Conservation (phyloP, 768 basidiomycete genomes). For the Leccinum subtestaceum region DNA sequence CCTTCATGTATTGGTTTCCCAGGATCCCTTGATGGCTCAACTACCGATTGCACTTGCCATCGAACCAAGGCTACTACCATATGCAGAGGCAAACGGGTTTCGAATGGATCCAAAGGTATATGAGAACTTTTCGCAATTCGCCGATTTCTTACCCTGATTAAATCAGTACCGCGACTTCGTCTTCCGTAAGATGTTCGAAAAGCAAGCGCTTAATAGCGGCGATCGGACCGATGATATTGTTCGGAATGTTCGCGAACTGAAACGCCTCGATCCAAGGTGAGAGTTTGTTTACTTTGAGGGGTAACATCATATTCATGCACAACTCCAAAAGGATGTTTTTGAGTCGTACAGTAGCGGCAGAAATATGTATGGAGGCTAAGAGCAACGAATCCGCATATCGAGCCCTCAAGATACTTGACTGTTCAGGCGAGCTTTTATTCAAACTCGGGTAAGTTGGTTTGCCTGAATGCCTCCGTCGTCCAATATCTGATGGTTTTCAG, state of each 20-base stretch:
- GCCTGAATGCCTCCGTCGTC: background rate
- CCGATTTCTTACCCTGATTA: constrained; percentile 11
- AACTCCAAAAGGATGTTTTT: constrained; percentile 66
- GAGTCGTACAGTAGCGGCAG: constrained; percentile 78
- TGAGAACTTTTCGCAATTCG: constrained; percentile 3
- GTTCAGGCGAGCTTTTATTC: constrained; percentile 63
- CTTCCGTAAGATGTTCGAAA: constrained; percentile 85
- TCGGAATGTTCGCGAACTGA: constrained; percentile 67
- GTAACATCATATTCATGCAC: constrained; percentile 3
- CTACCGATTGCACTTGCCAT: constrained; percentile 75
- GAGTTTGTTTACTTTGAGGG: constrained; percentile 15
- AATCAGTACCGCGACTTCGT: constrained; percentile 77
- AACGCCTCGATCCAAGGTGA: constrained; percentile 66
- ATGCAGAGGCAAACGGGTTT: constrained; percentile 72
- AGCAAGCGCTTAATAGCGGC: constrained; percentile 45
- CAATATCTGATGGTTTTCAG: constrained; percentile 15
- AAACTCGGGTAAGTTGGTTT: constrained; percentile 53
- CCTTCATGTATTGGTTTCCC: constrained; percentile 10
- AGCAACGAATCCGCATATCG: constrained; percentile 65
- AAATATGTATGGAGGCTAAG: constrained; percentile 80
- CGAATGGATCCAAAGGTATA: constrained; percentile 72
- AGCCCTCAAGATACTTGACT: constrained; percentile 66
- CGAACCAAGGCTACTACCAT: constrained; percentile 71
- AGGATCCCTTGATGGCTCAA: constrained; percentile 79
- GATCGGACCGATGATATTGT: constrained; percentile 60